These are phyloP conservation scores for Colletotrichum tofieldiae DNA, from an alignment of 2,329 filamentous ascomycete genomes.

Conservation along the genomic window DNA sequence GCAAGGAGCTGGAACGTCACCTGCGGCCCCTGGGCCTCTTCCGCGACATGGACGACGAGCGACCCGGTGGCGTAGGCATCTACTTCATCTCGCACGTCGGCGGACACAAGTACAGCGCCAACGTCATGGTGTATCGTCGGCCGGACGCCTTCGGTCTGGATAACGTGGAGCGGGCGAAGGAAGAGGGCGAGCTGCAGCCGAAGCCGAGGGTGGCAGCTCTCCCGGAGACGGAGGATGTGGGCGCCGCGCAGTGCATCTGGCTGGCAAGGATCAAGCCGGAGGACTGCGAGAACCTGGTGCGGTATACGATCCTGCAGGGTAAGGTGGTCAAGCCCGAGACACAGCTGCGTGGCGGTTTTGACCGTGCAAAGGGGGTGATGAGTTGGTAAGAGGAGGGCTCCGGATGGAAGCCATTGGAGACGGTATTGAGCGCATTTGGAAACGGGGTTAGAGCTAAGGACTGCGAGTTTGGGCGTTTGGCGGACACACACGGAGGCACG, in stretches of 20 bases:
- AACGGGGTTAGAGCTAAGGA: neutral
- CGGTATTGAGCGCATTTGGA: neutral
- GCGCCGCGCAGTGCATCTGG: conserved; percentile 93
- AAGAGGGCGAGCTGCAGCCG: conserved; percentile 55
- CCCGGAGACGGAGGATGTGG: conserved; percentile 61
- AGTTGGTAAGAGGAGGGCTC: conserved; percentile 78
- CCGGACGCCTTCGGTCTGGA: conserved; percentile 72
- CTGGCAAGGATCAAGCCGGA: conserved; percentile 86
- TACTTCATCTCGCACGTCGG: conserved; percentile 98
- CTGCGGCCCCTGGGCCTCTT: conserved; percentile 87
- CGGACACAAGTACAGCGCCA: conserved; percentile 96
- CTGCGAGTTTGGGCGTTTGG: conserved; percentile 4
- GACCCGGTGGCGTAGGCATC: conserved; percentile 92
- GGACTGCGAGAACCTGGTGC: conserved; percentile 93
- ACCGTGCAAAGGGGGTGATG: conserved; percentile 82
- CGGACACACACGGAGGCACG: neutral
- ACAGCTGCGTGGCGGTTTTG: conserved; percentile 92
- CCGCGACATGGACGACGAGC: conserved; percentile 88
- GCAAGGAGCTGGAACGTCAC: conserved; percentile 90
- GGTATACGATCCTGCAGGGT: conserved; percentile 91
- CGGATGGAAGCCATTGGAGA: neutral
- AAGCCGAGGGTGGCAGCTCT: conserved; percentile 48
- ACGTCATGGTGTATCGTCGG: conserved; percentile 90
- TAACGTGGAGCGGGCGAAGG: conserved; percentile 55
- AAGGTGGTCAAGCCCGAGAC: conserved; percentile 92